These are phyloP conservation scores for Monosporascus sp. DNA, from an alignment of 2,329 filamentous ascomycete genomes.

Conservation along the genomic window DNA sequence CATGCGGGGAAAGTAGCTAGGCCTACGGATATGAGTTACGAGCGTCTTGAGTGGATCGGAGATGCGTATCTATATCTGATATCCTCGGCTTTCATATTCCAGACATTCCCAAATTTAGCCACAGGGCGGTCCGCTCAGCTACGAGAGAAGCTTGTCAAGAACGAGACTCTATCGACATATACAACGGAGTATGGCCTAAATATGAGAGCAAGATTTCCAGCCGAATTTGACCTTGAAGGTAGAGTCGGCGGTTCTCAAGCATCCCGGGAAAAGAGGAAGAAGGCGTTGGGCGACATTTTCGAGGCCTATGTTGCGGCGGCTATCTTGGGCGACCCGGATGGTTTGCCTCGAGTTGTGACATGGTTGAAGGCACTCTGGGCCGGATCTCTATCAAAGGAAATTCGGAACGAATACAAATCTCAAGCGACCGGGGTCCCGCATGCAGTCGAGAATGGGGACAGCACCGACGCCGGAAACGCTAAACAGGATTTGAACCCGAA, in stretches of 20 bases:
- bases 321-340: constrained; percentile 62
- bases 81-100: constrained; percentile 68
- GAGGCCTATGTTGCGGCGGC: constrained; percentile 84
- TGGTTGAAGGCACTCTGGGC: constrained; percentile 79
- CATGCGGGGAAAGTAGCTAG: constrained; percentile 48
- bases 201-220: constrained; percentile 53
- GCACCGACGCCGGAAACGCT: constrained; percentile 1
- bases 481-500: constrained; percentile 40
- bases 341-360: constrained; percentile 53
- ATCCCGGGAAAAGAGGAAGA: constrained; percentile 53
- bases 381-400: constrained; percentile 53
- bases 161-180: constrained; percentile 68
- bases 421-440: constrained; percentile 12
- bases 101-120: constrained; percentile 60
- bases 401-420: constrained; percentile 33
- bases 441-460: constrained; percentile 5
- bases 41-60: constrained; percentile 82
- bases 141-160: constrained; percentile 75
- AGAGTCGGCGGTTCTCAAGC: constrained; percentile 32
- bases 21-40: constrained; percentile 54
- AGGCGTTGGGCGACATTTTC: constrained; percentile 81
- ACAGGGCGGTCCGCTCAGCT: constrained; percentile 69
- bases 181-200: constrained; percentile 67
- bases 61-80: constrained; percentile 81
- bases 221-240: constrained; percentile 34